A percentile compares a stretch with the other conserved stretches of the same genome.
These are phyloP conservation scores for Penicillium paneum DNA, from an alignment of 2,329 filamentous ascomycete genomes.

Conservation along the genomic window DNA sequence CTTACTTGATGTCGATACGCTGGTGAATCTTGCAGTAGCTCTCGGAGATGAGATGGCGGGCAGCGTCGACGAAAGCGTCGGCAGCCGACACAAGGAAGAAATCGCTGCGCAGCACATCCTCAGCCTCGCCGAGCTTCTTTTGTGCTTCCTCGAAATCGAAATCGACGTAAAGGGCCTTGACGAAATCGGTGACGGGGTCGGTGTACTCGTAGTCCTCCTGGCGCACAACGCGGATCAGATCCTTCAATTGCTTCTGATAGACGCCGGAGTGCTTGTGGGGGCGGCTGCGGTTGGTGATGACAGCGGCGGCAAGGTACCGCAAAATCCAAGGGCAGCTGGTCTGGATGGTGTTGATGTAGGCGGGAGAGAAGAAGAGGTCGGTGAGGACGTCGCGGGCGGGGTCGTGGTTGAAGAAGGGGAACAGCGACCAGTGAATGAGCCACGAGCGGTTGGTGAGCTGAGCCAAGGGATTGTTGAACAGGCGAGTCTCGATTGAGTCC, in stretches of 20 bases:
- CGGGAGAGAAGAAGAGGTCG: slow-evolving; percentile 93
- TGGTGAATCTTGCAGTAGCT: slow-evolving; percentile 99
- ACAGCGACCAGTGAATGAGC: slow-evolving; percentile 97
- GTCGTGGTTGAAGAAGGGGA: slow-evolving; percentile 98
- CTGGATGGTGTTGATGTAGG: slow-evolving; percentile 99
- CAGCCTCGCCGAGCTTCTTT: slow-evolving; percentile 78
- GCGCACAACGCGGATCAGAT: slow-evolving; percentile 88
- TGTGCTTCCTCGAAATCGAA: slow-evolving; percentile 98
- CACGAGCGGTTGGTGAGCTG: slow-evolving; percentile 96
- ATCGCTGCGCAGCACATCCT: slow-evolving; percentile 86
- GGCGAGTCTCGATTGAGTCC: slow-evolving; percentile 86
- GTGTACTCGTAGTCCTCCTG: slow-evolving; percentile 98
- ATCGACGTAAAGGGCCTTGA: slow-evolving; percentile 91
- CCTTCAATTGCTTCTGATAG: slow-evolving; percentile 99
- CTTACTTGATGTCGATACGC: slow-evolving; percentile 88
- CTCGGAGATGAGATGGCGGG: slow-evolving; percentile 95
- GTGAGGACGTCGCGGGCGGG: slow-evolving; percentile 83
- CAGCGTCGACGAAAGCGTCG: slow-evolving; percentile 88
- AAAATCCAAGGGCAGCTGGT: slow-evolving; percentile 95
- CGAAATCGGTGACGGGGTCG: slow-evolving; percentile 93
- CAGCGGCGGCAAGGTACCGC: slow-evolving; percentile 86
- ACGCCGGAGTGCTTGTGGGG: slow-evolving; percentile 71
- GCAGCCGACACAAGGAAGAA: slow-evolving; percentile 88
- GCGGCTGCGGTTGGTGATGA: slow-evolving; percentile 87
- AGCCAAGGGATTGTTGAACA: slow-evolving; percentile 93